Conservation (phyloP, 495 filamentous ascomycete genomes). For the Penicillium subrubescens region DNA sequence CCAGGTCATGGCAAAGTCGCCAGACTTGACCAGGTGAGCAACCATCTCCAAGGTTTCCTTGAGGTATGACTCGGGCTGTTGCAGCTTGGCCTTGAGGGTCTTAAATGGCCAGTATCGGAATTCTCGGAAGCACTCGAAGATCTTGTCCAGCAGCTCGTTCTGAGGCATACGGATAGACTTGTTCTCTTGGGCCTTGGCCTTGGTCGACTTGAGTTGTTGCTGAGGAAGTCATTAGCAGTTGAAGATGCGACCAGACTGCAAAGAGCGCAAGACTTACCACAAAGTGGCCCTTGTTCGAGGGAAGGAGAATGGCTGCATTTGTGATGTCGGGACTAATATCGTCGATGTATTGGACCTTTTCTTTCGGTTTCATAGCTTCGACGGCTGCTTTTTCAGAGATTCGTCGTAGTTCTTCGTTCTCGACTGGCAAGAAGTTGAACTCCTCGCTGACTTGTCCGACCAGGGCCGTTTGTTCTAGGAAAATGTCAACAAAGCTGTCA, state of each 20-base stretch:
- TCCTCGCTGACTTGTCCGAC: conserved; percentile 74
- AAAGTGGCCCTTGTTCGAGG: conserved; percentile 40
- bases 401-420: conserved; percentile 69
- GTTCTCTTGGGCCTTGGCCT: conserved; percentile 61
- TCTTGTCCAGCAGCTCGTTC: conserved; percentile 79
- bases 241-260: neutral
- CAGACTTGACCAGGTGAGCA: conserved; percentile 76
- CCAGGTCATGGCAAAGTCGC: conserved; percentile 82
- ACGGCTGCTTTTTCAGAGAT: conserved; percentile 61
- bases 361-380: conserved; percentile 66
- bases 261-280: conserved; percentile 38
- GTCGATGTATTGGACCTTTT: conserved; percentile 47
- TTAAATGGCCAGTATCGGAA: conserved; percentile 92
- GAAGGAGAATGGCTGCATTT: conserved; percentile 40
- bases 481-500: conserved; percentile 22
- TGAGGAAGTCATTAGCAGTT: conserved; percentile 24
- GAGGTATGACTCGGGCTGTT: conserved; percentile 90
- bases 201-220: conserved; percentile 41
- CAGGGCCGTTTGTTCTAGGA: conserved; percentile 76
- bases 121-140: conserved; percentile 77
- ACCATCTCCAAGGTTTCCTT: conserved; percentile 82
- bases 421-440: conserved; percentile 72
- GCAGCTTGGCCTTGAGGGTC: conserved; percentile 66
- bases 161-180: conserved; percentile 85
- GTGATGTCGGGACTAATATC: conserved; percentile 42